Evolutionary conservation across 495 filamentous ascomycete genomes (phyloP), one percentile per base, ranked within the genome.

Genomic region (Stereocaulon alpinum): DNA sequence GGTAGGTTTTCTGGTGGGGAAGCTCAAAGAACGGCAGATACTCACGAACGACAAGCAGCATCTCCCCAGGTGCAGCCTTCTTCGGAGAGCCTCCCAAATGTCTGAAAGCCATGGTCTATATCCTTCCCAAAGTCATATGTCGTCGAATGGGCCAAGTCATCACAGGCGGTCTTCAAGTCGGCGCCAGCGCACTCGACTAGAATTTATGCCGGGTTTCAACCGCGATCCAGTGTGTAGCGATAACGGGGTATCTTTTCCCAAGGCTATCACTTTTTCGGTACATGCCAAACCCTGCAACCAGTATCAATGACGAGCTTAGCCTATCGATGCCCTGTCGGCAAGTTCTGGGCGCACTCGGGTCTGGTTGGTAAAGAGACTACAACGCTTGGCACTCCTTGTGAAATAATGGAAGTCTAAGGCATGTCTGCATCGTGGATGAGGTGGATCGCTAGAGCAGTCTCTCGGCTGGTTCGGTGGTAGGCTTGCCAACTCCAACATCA

Each of bases 11-110:
- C 1, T 30, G n/a, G 49, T 52, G 18, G n/a, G 29, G 20, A 32
- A 50, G 41, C 20, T 22, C 1, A 18, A 32, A 32, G 22, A 24
- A 53, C 50, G 42, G 55, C 55, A 20, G 41, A 41, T 42, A 87
- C 86, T 81, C 79, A 92, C 88, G 88, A 61, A 89, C 80, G 62
- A 91, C 88, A 52, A 88, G 69, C 59, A 92, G 70, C 64, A 83
- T 81, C 68, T 88, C 82, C 49, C 87, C 88, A 59, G 80, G 79
- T 40, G 79, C 75, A 63, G 86, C 81, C 66, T 70, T 76, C 62
- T 69, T 71, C 37, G 55, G 57, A 27, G 68, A 66, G n/a, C 70
- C 67, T 49, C 56, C 64, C 22, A 69, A 55, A 56, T 64, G 66
- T 60, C 71, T 68, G 54, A 73, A 72, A 37, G 78, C 75, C 78